These are phyloP conservation scores for Cytospora chrysosperma DNA, from an alignment of 2,329 filamentous ascomycete genomes.

Conservation along the genomic window DNA sequence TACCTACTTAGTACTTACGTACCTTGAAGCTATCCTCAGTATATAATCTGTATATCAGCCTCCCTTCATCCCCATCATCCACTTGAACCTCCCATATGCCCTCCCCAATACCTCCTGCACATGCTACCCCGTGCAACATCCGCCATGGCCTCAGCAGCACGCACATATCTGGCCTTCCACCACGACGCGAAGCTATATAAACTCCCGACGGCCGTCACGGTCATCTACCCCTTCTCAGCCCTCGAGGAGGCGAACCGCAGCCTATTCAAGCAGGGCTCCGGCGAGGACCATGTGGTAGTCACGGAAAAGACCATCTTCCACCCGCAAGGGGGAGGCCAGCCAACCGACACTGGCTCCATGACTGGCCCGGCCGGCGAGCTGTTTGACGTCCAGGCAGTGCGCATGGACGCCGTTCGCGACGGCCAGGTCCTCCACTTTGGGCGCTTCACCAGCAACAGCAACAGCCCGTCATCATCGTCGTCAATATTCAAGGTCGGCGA, in stretches of 20 bases:
- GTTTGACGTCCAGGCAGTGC: conserved; percentile 58
- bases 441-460: conserved; percentile 47
- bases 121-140: conserved; percentile 12
- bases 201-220: conserved; percentile 44
- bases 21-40: conserved; percentile 53
- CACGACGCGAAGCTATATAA: conserved; percentile 43
- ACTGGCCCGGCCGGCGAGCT: conserved; percentile 29
- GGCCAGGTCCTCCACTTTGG: conserved; percentile 67
- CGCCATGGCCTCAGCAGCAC: conserved; percentile 25
- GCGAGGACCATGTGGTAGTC: conserved; percentile 54
- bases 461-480: neutral
- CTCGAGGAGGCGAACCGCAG: conserved; percentile 51
- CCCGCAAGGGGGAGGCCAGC: conserved; percentile 72
- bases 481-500: conserved; percentile 42
- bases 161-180: conserved; percentile 46
- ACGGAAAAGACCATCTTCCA: conserved; percentile 72
- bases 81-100: neutral
- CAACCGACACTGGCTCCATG: conserved; percentile 64
- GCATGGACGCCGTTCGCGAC: conserved; percentile 49
- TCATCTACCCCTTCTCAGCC: conserved; percentile 47
- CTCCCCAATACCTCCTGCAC: neutral
- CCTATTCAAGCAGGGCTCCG: conserved; percentile 56
- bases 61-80: neutral
- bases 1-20: too few species aligned
- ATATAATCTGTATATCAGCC: neutral